Evolutionary conservation across 805 yeast genomes (phyloP), one percentile per base, ranked within the genome.

Genomic region (Jamesozyma rosinii): DNA sequence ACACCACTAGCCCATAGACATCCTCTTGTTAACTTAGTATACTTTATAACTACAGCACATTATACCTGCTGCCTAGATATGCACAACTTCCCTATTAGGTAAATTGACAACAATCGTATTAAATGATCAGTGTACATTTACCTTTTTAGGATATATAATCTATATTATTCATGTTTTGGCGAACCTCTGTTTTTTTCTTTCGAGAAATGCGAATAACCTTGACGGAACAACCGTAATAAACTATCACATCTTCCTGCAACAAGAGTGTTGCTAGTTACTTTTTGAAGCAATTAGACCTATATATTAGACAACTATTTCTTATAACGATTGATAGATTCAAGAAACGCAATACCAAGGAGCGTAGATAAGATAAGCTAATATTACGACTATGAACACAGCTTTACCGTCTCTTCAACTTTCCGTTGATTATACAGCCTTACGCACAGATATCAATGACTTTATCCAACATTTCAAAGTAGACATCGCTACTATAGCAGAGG

Each of bases 361-460:
- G n/a, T n/a, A n/a, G n/a, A n/a, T n/a, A n/a, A n/a, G n/a, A n/a
- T n/a, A n/a, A n/a, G n/a, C n/a, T n/a, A n/a, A 24, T 24, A 24
- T 11, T 8, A 11, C 29, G 10, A 34, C 20, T 20, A 60, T 60
- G 65, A 59, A 49, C 42, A 49, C 61, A 17, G 62, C 68, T 3
- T 54, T 81, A 48, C 89, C 88, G 26, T 69, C 87, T 22, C 72
- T 82, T 51, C 81, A 78, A 57, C 65, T 84, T 44, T 75, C 81
- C 47, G 75, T 85, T 61, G 85, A 88, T 66, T 89, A 88, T 62
- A 72, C 71, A 38, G 81, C 76, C 38, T 71, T 86, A 51, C 69
- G 72, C 42, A 71, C 70, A 18, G 67, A 74, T 22, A 73, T 83
- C 38, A 69, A 71, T 47, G 83, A 80, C 48, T 88, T 88, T 63